These are phyloP conservation scores for Pisolithus orientalis DNA, from an alignment of 768 basidiomycete species.

Conservation along the genomic window DNA sequence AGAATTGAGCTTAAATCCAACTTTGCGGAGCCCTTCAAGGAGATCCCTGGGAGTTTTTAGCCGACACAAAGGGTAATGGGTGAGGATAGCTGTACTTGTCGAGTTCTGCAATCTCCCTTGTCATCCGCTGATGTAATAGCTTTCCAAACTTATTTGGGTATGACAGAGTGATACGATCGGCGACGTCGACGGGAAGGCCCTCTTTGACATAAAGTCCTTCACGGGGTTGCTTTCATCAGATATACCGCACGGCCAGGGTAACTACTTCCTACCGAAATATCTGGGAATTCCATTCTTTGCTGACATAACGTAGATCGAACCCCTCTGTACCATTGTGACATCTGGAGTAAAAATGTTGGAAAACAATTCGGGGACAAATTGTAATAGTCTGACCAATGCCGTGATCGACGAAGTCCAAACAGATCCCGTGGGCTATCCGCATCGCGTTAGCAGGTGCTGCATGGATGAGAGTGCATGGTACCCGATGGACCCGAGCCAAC, in stretches of 20 bases:
- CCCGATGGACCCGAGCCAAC: slow-evolving; percentile 62
- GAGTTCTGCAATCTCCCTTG: slow-evolving; percentile 41
- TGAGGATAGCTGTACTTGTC: slow-evolving; percentile 40
- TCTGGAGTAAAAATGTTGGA: slow-evolving; percentile 19
- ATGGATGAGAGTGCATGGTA: slow-evolving; percentile 19
- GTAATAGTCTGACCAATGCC: slow-evolving; percentile 34
- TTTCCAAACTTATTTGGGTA: slow-evolving; percentile 31
- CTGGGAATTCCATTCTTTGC: slow-evolving; percentile 34
- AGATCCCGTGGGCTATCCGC: slow-evolving; percentile 41
- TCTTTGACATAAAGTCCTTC: slow-evolving; percentile 38
- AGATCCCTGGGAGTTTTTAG: slow-evolving; percentile 31
- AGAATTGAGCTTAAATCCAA: slow-evolving; percentile 49
- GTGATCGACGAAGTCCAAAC: slow-evolving; percentile 37
- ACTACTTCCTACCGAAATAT: slow-evolving; percentile 8
- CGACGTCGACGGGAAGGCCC: slow-evolving; percentile 42
- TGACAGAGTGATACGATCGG: slow-evolving; percentile 47
- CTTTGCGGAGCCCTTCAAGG: slow-evolving; percentile 48
- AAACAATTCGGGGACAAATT: background rate
- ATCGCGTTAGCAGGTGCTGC: background rate
- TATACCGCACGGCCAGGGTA: slow-evolving; percentile 9
- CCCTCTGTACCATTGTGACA: slow-evolving; percentile 45
- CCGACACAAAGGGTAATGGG: background rate
- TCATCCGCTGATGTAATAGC: slow-evolving; percentile 31
- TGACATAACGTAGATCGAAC: slow-evolving; percentile 49
- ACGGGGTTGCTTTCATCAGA: background rate